Percentiles rank a stretch among this genome's conserved stretches.
Evolutionary conservation across 1,139 yeast genomes (phyloP).

Genomic region (Arxiozyma telluris): DNA sequence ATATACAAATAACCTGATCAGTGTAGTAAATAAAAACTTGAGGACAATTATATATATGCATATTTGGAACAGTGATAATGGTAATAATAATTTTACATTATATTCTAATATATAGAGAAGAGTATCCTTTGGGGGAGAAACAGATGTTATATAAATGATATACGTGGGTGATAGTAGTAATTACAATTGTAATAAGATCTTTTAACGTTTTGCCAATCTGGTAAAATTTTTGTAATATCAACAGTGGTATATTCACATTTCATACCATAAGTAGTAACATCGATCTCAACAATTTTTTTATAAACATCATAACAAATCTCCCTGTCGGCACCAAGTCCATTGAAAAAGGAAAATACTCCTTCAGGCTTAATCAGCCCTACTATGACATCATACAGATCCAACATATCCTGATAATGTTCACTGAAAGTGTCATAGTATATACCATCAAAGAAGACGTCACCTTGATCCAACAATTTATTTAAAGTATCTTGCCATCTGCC

Average conservation of each 20-base stretch:
- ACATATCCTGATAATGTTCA: constrained; percentile 79
- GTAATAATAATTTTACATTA: background rate
- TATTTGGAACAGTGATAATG: background rate
- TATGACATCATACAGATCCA: constrained; percentile 69
- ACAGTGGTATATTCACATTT: constrained; percentile 44
- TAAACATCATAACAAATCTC: constrained; percentile 84
- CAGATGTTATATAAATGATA: constrained; percentile 18
- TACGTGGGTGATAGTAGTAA: constrained; percentile 30
- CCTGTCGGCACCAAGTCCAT: constrained; percentile 95
- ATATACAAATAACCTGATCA: background rate
- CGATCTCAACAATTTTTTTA: constrained; percentile 70
- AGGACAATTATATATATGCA: too few relatives aligned
- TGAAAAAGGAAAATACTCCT: constrained; percentile 82
- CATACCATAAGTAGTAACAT: constrained; percentile 71
- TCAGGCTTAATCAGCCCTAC: constrained; percentile 77
- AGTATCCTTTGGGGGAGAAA: background rate
- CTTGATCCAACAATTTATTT: constrained; percentile 53
- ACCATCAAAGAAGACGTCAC: constrained; percentile 70
- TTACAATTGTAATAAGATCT: constrained; percentile 30
- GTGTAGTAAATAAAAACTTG: too few relatives aligned
- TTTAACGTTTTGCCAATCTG: constrained; percentile 29
- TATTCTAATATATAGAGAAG: background rate
- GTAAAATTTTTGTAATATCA: constrained; percentile 34
- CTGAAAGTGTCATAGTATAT: constrained; percentile 91
- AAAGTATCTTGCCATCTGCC: constrained; percentile 90